Percentiles rank a stretch among this genome's conserved stretches.
Evolutionary conservation across 2,329 filamentous ascomycete genomes (phyloP).

Genomic region (Pseudogymnoascus verrucosus): DNA sequence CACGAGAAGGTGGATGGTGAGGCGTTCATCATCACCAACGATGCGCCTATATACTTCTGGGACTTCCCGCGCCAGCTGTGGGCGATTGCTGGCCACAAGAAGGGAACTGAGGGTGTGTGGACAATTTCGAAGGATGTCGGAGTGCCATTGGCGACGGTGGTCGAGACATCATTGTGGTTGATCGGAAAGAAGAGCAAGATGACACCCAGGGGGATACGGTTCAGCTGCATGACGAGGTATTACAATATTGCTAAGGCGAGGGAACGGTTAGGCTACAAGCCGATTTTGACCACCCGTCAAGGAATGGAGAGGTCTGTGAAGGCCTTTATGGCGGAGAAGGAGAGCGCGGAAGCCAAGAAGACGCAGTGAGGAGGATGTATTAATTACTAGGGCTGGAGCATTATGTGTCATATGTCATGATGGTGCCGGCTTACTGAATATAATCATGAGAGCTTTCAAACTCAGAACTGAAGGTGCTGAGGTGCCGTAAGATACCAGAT

Average conservation of each 20-base stretch:
- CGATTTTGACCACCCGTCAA: slow-evolving; percentile 58
- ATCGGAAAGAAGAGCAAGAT: slow-evolving; percentile 48
- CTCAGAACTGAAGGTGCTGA: neutral
- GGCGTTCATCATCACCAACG: slow-evolving; percentile 86
- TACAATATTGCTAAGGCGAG: slow-evolving; percentile 72
- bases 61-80: slow-evolving; percentile 77
- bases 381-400: neutral
- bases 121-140: slow-evolving; percentile 44
- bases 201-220: slow-evolving; percentile 39
- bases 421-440: neutral
- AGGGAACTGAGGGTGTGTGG: slow-evolving; percentile 48
- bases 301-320: slow-evolving; percentile 37
- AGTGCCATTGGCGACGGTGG: slow-evolving; percentile 42
- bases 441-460: neutral
- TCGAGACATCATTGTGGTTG: slow-evolving; percentile 44
- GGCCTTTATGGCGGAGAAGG: slow-evolving; percentile 20
- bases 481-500: neutral
- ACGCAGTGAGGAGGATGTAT: slow-evolving; percentile 15
- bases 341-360: slow-evolving; percentile 24
- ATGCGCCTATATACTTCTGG: slow-evolving; percentile 83
- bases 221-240: slow-evolving; percentile 68
- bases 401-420: neutral
- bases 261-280: slow-evolving; percentile 59
- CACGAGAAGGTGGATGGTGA: slow-evolving; percentile 74
- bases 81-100: slow-evolving; percentile 48